phyloP scores from a whole-genome alignment of 345 rosid genomes.

The Salix dunnii region DNA sequence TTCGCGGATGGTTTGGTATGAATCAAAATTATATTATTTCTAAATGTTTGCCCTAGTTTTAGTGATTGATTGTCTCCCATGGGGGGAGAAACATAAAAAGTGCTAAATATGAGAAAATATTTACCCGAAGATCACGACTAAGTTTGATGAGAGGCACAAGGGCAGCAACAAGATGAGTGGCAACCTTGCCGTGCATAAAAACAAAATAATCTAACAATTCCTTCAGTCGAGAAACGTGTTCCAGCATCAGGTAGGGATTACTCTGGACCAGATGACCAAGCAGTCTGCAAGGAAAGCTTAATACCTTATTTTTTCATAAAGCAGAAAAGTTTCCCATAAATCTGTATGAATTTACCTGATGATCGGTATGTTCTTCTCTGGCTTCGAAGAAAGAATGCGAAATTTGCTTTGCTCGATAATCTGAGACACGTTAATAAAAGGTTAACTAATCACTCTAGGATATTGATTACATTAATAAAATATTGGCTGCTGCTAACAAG shows the following conservation, averaged over 20 bases:
- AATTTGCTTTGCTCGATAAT: constrained; percentile 81
- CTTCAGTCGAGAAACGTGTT: constrained; percentile 64
- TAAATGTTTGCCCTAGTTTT: not conserved
- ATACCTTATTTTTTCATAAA: constrained; percentile 4
- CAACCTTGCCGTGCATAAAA: constrained; percentile 56
- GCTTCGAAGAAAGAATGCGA: constrained; percentile 68
- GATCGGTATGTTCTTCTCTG: constrained; percentile 53
- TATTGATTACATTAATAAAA: not conserved
- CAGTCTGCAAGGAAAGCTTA: constrained; percentile 46
- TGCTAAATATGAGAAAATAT: not conserved
- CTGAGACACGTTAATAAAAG: constrained; percentile 34
- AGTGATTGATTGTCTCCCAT: not conserved
- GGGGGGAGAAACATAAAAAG: not conserved
- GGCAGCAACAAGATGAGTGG: constrained; percentile 54
- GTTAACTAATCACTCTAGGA: not conserved
- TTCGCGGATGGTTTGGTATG: not conserved
- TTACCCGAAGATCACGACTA: constrained; percentile 67
- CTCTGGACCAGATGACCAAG: constrained; percentile 50
- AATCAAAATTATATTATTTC: not conserved
- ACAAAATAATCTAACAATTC: constrained; percentile 81
- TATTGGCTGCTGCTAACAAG: not conserved
- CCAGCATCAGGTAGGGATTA: constrained; percentile 61
- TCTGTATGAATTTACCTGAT: constrained; percentile 42
- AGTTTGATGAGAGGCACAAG: constrained; percentile 66
- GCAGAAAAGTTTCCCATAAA: not conserved